These are phyloP conservation scores for Suillus subaureus DNA, from an alignment of 768 basidiomycete species.

Conservation along the genomic window DNA sequence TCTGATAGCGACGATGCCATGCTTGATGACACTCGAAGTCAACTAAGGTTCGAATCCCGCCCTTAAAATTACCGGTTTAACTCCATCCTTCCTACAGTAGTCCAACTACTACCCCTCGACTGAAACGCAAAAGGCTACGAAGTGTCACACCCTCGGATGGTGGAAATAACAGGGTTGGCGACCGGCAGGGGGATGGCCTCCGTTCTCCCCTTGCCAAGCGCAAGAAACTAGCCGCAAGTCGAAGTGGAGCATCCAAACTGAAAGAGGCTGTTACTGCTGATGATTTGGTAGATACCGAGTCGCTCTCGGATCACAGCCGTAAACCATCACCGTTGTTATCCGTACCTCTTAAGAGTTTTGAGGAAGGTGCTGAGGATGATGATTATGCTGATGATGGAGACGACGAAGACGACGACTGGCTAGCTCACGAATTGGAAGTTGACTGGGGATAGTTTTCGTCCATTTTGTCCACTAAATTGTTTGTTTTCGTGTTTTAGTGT, in stretches of 20 bases:
- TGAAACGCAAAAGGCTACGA: constrained; percentile 68
- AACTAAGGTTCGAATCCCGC: constrained; percentile 38
- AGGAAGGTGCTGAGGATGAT: constrained; percentile 41
- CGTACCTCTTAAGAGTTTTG: constrained; percentile 24
- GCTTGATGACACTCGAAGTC: constrained; percentile 53
- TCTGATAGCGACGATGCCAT: constrained; percentile 52
- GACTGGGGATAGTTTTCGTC: constrained; percentile 63
- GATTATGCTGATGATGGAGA: constrained; percentile 54
- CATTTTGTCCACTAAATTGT: constrained; percentile 9
- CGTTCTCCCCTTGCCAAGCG: constrained; percentile 80
- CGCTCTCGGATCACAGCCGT: constrained; percentile 10
- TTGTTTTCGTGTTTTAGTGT: constrained; percentile 21
- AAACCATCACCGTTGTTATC: constrained; percentile 16
- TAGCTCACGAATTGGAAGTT: constrained; percentile 79
- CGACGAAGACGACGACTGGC: constrained; percentile 73
- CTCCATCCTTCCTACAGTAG: constrained; percentile 30
- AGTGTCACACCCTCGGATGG: constrained; percentile 71
- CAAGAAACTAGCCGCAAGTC: constrained; percentile 71
- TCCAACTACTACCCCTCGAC: constrained; percentile 42
- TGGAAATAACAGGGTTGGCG: constrained; percentile 36
- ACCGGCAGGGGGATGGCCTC: constrained; percentile 42
- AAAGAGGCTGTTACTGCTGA: constrained; percentile 67
- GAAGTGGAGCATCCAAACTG: constrained; percentile 64
- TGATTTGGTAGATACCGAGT: constrained; percentile 37
- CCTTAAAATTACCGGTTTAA: constrained; percentile 21